phyloP scores from a whole-genome alignment of 768 basidiomycete species.

The Zangia roseola region DNA sequence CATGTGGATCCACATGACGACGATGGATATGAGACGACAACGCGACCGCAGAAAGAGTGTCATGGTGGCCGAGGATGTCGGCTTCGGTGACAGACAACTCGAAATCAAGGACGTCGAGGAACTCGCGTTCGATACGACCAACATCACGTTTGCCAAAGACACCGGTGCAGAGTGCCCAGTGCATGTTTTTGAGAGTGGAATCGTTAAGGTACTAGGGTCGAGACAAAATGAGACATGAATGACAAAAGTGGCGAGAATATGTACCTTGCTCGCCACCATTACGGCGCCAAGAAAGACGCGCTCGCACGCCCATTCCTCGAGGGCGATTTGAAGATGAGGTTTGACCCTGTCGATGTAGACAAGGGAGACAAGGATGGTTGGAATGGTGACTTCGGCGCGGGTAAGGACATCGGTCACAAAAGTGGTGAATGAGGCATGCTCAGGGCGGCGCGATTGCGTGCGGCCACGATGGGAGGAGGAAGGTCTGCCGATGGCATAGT shows the following conservation, averaged over 20 bases:
- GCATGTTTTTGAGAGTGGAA: conserved; percentile 86
- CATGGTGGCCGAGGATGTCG: conserved; percentile 54
- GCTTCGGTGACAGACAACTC: conserved; percentile 64
- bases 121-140: conserved; percentile 80
- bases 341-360: conserved; percentile 78
- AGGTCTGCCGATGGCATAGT: conserved; percentile 71
- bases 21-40: conserved; percentile 27
- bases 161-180: conserved; percentile 85
- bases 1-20: conserved; percentile 24
- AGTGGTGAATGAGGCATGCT: conserved; percentile 56
- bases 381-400: conserved; percentile 70
- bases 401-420: conserved; percentile 68
- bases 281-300: conserved; percentile 90
- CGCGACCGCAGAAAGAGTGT: conserved; percentile 31
- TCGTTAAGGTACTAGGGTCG: conserved; percentile 73
- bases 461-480: conserved; percentile 55
- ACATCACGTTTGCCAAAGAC: conserved; percentile 82
- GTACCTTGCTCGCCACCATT: conserved; percentile 82
- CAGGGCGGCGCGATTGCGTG: conserved; percentile 43
- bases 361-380: conserved; percentile 66
- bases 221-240: conserved; percentile 3
- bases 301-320: conserved; percentile 85
- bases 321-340: conserved; percentile 75
- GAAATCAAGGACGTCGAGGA: conserved; percentile 76
- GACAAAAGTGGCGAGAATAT: conserved; percentile 18